Conservation (phyloP, 2,329 filamentous ascomycete species). For the Seiridium unicorne region DNA sequence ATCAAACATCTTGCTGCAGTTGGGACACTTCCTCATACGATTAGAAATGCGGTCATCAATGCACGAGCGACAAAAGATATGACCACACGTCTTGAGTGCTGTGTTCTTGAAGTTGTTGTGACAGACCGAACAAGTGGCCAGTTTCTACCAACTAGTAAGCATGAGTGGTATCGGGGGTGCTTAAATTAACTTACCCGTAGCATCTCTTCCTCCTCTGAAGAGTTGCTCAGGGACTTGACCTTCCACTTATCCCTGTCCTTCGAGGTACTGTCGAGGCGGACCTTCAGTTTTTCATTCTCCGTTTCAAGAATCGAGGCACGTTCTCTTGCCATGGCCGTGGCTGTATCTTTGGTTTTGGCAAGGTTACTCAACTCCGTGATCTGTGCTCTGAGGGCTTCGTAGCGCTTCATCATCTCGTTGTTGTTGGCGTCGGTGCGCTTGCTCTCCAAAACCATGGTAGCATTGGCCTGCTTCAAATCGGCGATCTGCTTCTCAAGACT, state of each 20-base stretch:
- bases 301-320: slow-evolving; percentile 63
- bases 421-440: slow-evolving; percentile 72
- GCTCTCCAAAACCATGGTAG: slow-evolving; percentile 68
- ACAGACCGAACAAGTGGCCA: slow-evolving; percentile 89
- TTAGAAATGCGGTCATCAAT: slow-evolving; percentile 87
- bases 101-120: slow-evolving; percentile 93
- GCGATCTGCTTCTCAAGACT: slow-evolving; percentile 90
- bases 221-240: slow-evolving; percentile 76
- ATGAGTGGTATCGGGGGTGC: background rate
- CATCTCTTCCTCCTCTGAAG: slow-evolving; percentile 79
- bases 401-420: slow-evolving; percentile 66
- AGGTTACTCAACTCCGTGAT: slow-evolving; percentile 72
- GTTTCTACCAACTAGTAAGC: slow-evolving; percentile 50
- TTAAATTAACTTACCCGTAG: slow-evolving; percentile 66
- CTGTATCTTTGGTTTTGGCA: slow-evolving; percentile 72
- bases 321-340: slow-evolving; percentile 49
- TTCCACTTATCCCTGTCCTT: slow-evolving; percentile 87
- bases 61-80: slow-evolving; percentile 89
- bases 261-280: slow-evolving; percentile 72
- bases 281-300: slow-evolving; percentile 77
- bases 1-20: slow-evolving; percentile 89
- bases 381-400: slow-evolving; percentile 74
- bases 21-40: slow-evolving; percentile 91
- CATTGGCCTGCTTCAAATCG: slow-evolving; percentile 77
- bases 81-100: slow-evolving; percentile 88